Percentiles rank a stretch among this genome's conserved stretches.
phyloP scores from a whole-genome alignment of 78 protist genomes.

The Dictyostelium capitatum region DNA sequence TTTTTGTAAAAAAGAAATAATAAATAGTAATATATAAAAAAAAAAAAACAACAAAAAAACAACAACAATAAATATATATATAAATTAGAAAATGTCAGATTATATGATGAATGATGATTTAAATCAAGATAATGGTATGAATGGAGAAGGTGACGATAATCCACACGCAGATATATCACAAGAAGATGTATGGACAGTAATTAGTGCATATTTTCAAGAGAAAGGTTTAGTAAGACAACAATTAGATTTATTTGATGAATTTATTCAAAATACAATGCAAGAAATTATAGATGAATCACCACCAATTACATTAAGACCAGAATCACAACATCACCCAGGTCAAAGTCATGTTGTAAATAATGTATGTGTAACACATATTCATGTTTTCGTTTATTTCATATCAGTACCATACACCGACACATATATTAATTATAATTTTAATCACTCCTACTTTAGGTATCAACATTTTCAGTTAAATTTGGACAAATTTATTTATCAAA shows the following conservation, averaged over 20 bases:
- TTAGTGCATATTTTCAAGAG: conserved; percentile 94
- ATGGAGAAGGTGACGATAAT: neutral
- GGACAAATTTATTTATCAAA: conserved; percentile 85
- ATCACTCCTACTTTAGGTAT: neutral
- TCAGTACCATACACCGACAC: too few relatives aligned
- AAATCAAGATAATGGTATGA: neutral
- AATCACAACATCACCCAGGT: conserved; percentile 84
- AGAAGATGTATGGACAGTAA: conserved; percentile 97
- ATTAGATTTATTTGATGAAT: conserved; percentile 98
- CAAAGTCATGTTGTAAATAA: conserved; percentile 35
- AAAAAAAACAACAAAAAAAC: neutral
- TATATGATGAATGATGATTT: conserved; percentile 50
- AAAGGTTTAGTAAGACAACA: conserved; percentile 99
- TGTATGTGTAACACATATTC: conserved; percentile 41
- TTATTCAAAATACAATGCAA: conserved; percentile 92
- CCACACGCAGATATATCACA: conserved; percentile 73
- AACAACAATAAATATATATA: neutral
- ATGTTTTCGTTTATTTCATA: too few relatives aligned
- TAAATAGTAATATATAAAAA: neutral
- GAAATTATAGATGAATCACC: conserved; percentile 94
- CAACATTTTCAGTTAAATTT: conserved; percentile 80
- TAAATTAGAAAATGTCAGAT: conserved; percentile 34
- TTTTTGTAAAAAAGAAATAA: neutral
- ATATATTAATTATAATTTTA: neutral
- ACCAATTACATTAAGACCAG: conserved; percentile 81